Evolutionary conservation across 257 asterid species (phyloP), one percentile per base, ranked within the genome.

Genomic region (Schizonepeta tenuifolia): DNA sequence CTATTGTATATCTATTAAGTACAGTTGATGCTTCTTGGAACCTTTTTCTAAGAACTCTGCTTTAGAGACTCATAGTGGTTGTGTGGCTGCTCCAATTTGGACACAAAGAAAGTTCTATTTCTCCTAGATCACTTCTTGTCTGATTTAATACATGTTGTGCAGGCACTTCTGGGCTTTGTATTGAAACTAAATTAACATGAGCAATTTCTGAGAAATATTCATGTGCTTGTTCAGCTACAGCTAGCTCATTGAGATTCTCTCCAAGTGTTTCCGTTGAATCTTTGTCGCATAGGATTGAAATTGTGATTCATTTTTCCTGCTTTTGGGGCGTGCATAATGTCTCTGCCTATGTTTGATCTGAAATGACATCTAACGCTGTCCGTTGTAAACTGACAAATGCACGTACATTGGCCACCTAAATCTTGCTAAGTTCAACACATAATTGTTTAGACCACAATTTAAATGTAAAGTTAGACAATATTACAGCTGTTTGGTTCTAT

Each of bases 401-500:
- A 41, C 54, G n/a, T 20, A 2, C 4, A 36, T 6, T 62, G 6
- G 47, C n/a, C 33, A n/a, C 66, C 44, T 40, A 22, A 55, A 33
- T n/a, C 9, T 26, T 62, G 44, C 58, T 59, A 24, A 58, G 53
- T 36, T 47, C 64, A 20, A 22, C 49, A 73, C 57, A 72, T 33
- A 49, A 46, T 1, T 11, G 57, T 36, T 21, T 10, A 62, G 31
- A 60, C 55, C 73, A 28, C 58, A 44, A 31, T 70, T 55, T 35
- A n/a, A 24, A 57, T 13, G 51, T 31, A 14, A 50, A 33, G 26
- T 67, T 47, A 43, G 67, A 61, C 28, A 43, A 10, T 75, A 40
- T 44, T 38, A 10, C 12, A 20, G 5, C 46, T 56, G n/a, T 65
- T 56, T 78, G 68, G 64, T 44, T 69, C 33, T 75, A 33, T 35